These are phyloP conservation scores for Solanum clarkiae DNA, from an alignment of 257 asterid genomes.

Conservation along the genomic window DNA sequence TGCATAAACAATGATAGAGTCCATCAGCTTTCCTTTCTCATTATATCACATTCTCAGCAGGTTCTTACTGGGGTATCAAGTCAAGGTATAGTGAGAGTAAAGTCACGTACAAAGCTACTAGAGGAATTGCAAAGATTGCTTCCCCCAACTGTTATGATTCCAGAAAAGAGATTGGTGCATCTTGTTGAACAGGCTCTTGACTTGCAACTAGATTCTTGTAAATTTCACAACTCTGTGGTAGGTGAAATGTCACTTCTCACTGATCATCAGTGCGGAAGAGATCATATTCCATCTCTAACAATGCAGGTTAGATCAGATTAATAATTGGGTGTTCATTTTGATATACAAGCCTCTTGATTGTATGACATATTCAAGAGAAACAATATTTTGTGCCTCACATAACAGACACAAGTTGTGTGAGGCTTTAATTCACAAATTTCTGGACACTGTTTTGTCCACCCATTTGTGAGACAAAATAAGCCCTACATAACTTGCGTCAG, in stretches of 20 bases:
- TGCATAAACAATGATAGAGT: conserved; percentile 35
- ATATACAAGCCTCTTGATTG: not conserved
- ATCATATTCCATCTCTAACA: conserved; percentile 64
- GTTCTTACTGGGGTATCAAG: conserved; percentile 20
- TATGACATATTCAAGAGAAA: not conserved
- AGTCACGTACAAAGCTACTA: conserved; percentile 46
- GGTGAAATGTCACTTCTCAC: conserved; percentile 59
- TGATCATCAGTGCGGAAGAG: conserved; percentile 75
- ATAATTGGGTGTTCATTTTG: conserved; percentile 2
- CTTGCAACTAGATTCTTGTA: conserved; percentile 60
- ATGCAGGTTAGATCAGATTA: conserved; percentile 39
- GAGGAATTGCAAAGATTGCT: conserved; percentile 60
- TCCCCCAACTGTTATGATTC: conserved; percentile 66
- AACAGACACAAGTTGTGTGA: not conserved
- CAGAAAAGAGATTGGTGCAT: conserved; percentile 66
- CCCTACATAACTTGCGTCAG: not conserved
- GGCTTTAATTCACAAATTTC: not conserved
- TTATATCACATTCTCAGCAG: conserved; percentile 34
- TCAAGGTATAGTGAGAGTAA: conserved; percentile 17
- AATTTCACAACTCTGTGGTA: conserved; percentile 54
- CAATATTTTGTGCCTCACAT: not conserved
- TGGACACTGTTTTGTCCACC: not conserved
- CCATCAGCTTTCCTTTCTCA: conserved; percentile 49
- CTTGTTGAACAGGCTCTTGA: conserved; percentile 84
- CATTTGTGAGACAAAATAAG: not conserved